Evolutionary conservation across 2,329 filamentous ascomycete genomes (phyloP).

Genomic region (Colletotrichum noveboracense): DNA sequence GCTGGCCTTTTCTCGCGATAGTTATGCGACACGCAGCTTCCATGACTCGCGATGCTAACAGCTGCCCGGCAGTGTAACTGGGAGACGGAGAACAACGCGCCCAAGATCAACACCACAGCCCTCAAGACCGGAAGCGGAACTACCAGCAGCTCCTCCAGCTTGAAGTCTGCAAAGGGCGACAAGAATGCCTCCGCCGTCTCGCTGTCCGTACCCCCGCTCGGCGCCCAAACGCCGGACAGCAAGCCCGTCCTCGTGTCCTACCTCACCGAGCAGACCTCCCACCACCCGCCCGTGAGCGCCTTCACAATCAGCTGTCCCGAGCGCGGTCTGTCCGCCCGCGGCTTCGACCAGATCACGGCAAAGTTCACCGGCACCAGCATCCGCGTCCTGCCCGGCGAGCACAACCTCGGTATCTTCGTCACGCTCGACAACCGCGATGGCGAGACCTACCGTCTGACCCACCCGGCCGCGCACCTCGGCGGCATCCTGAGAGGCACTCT

Average conservation of each 20-base stretch:
- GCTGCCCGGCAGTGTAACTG: slow-evolving; percentile 78
- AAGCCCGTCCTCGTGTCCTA: slow-evolving; percentile 83
- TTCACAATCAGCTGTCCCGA: slow-evolving; percentile 94
- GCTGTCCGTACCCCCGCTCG: slow-evolving; percentile 56
- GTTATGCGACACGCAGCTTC: not conserved
- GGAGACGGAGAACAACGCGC: slow-evolving; percentile 84
- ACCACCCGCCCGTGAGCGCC: slow-evolving; percentile 96
- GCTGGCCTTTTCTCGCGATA: not conserved
- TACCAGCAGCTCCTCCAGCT: slow-evolving; percentile 50
- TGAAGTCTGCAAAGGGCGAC: slow-evolving; percentile 48
- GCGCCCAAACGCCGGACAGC: slow-evolving; percentile 45
- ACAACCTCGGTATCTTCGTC: slow-evolving; percentile 96
- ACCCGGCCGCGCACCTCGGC: slow-evolving; percentile 91
- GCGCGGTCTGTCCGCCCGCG: slow-evolving; percentile 84
- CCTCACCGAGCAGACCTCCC: slow-evolving; percentile 95
- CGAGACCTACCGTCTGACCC: slow-evolving; percentile 94
- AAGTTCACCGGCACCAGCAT: slow-evolving; percentile 97
- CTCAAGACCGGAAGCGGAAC: slow-evolving; percentile 41
- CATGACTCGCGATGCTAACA: not conserved
- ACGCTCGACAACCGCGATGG: slow-evolving; percentile 78
- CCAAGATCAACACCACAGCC: slow-evolving; percentile 62
- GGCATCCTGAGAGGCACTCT: slow-evolving; percentile 87
- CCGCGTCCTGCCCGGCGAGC: slow-evolving; percentile 87
- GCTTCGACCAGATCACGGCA: slow-evolving; percentile 95
- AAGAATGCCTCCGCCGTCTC: slow-evolving; percentile 54